A percentile compares a stretch with the other conserved stretches of the same genome.
These are phyloP conservation scores for Boletus subparvulus DNA, from an alignment of 768 basidiomycete species.

Conservation along the genomic window DNA sequence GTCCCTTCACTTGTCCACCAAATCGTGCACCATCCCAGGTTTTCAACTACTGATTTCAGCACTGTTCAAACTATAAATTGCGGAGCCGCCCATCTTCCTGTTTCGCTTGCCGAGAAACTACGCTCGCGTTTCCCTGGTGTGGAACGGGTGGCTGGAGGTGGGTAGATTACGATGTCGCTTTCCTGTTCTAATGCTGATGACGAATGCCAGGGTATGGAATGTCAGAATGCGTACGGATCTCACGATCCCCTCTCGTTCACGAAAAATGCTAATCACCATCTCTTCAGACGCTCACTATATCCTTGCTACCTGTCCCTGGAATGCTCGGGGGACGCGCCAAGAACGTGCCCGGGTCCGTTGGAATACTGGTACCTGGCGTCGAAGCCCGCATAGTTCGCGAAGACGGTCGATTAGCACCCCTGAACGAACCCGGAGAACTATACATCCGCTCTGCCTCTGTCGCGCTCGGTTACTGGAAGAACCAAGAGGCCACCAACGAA, in stretches of 20 bases:
- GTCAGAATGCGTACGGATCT: slow-evolving; percentile 57
- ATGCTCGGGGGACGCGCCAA: slow-evolving; percentile 44
- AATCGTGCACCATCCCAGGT: slow-evolving; percentile 51
- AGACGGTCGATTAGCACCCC: slow-evolving; percentile 52
- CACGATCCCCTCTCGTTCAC: not conserved
- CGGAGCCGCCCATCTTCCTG: slow-evolving; percentile 71
- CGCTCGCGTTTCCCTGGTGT: slow-evolving; percentile 36
- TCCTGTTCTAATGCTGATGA: slow-evolving; percentile 3
- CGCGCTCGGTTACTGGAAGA: slow-evolving; percentile 70
- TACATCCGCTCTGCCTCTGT: slow-evolving; percentile 56
- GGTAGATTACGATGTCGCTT: slow-evolving; percentile 3
- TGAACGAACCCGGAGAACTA: slow-evolving; percentile 66
- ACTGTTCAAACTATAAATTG: slow-evolving; percentile 43
- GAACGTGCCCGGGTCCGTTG: slow-evolving; percentile 44
- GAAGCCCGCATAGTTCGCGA: slow-evolving; percentile 62
- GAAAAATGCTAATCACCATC: not conserved
- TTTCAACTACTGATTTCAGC: slow-evolving; percentile 52
- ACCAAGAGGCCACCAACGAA: slow-evolving; percentile 61
- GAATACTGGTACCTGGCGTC: slow-evolving; percentile 61
- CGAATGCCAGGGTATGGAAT: slow-evolving; percentile 61
- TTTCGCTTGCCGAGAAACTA: slow-evolving; percentile 47
- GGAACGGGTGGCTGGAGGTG: slow-evolving; percentile 47
- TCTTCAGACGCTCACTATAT: slow-evolving; percentile 54
- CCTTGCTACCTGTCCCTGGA: slow-evolving; percentile 45
- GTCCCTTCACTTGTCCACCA: slow-evolving; percentile 69